These are phyloP conservation scores for Lagenidium giganteum DNA, from an alignment of 352 stramenopile species.

Conservation along the genomic window DNA sequence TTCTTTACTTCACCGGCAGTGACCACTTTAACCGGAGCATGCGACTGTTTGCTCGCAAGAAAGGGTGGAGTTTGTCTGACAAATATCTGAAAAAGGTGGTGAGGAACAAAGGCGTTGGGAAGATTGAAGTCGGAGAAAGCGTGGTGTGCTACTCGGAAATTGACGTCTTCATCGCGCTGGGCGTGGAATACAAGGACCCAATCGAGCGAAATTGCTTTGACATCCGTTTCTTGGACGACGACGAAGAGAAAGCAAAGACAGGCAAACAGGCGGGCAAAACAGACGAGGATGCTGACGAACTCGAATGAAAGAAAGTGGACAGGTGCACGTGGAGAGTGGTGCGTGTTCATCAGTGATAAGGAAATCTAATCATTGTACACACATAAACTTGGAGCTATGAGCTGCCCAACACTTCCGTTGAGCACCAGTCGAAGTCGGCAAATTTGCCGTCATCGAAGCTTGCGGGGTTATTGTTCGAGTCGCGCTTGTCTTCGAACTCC, in stretches of 20 bases:
- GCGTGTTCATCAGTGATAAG: too few relatives aligned
- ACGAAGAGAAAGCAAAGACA: slow-evolving; percentile 53
- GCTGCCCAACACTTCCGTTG: too few relatives aligned
- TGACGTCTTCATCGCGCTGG: slow-evolving; percentile 81
- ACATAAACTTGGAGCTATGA: too few relatives aligned
- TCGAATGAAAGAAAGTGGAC: too few relatives aligned
- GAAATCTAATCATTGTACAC: too few relatives aligned
- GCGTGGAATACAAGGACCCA: slow-evolving; percentile 80
- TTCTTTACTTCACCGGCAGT: slow-evolving; percentile 90
- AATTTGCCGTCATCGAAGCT: slow-evolving; percentile 34
- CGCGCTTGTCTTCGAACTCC: slow-evolving; percentile 60
- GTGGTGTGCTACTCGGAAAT: slow-evolving; percentile 76
- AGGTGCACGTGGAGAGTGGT: too few relatives aligned
- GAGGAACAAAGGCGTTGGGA: slow-evolving; percentile 46
- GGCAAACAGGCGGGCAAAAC: too few relatives aligned
- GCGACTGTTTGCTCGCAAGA: slow-evolving; percentile 73
- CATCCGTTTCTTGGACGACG: slow-evolving; percentile 75
- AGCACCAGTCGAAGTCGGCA: slow-evolving; percentile 79
- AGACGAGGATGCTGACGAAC: too few relatives aligned
- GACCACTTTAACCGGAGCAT: slow-evolving; percentile 90
- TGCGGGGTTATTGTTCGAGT: slow-evolving; percentile 17
- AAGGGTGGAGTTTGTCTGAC: slow-evolving; percentile 74
- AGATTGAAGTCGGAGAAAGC: slow-evolving; percentile 58
- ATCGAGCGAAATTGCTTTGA: slow-evolving; percentile 77
- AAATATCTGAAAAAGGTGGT: slow-evolving; percentile 56